Evolutionary conservation across 805 yeast species (phyloP).

Genomic region (Barnettozyma pratensis): DNA sequence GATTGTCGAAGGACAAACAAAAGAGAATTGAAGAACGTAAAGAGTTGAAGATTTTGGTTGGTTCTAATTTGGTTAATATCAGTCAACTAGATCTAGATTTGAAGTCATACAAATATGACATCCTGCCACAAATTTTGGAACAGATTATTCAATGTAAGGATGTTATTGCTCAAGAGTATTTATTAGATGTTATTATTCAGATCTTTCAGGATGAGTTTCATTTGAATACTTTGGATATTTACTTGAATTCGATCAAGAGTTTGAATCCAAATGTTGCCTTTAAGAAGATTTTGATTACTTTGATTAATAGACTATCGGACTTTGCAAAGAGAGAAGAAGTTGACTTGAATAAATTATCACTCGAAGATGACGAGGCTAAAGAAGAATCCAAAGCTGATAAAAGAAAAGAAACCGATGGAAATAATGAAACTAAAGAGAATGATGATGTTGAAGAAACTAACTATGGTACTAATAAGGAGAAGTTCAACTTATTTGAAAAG

Average conservation of each 20-base stretch:
- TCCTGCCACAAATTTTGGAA: constrained; percentile 77
- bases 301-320: constrained; percentile 66
- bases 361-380: constrained; percentile 16
- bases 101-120: constrained; percentile 37
- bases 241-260: constrained; percentile 59
- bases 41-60: constrained; percentile 87
- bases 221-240: constrained; percentile 60
- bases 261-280: constrained; percentile 69
- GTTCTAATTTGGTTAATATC: constrained; percentile 84
- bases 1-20: constrained; percentile 77
- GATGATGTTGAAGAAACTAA: constrained; percentile 4
- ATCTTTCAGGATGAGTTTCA: constrained; percentile 95
- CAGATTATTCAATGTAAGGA: constrained; percentile 93
- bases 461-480: not conserved
- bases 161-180: constrained; percentile 84
- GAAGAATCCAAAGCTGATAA: constrained; percentile 9
- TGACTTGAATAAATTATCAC: constrained; percentile 17
- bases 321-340: constrained; percentile 39
- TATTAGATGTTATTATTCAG: constrained; percentile 86
- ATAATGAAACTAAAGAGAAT: constrained; percentile 6
- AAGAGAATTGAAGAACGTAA: constrained; percentile 74
- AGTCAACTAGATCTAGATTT: constrained; percentile 56
- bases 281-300: constrained; percentile 57
- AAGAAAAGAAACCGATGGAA: constrained; percentile 6
- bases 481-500: constrained; percentile 45